Evolutionary conservation across 129 eudicot genomes (phyloP), one percentile per base, ranked within the genome.

Genomic region (Silybum marianum): DNA sequence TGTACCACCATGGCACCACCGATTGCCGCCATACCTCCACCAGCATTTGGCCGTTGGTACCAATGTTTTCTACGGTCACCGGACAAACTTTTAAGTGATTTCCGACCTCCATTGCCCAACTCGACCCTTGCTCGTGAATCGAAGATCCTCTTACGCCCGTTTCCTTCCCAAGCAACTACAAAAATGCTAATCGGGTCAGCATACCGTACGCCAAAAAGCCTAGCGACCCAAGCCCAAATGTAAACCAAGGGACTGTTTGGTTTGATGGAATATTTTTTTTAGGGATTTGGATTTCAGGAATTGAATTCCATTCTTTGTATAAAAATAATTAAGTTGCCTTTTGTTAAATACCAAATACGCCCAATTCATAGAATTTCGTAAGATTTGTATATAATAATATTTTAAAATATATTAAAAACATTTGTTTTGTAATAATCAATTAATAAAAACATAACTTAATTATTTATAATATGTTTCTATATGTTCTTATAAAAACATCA

Each of bases 51-150:
- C 98, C 98, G 66, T 86, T 91, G 84, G 87, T 84, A 76, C 90
- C 90, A 63, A 91, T 85, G 70, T 93, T 91, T 84, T 95, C 97
- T 12, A 95, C 99, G 10, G 86, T 85, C 58, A 95, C 91, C 16
- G 98, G 99, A 75, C 97, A 92, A 81, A 87, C 90, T 82, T 91
- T 88, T 69, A 85, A 73, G 58, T 87, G 83, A 77, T 86, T 86
- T 26, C 97, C 99, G 60, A 95, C 98, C 90, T 95, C 99, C 91
- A 95, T 90, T 21, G 95, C 99, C 98, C 99, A 95, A 88, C 97
- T 93, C 48, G 98, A 91, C 71, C 97, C 98, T n/a, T 88, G 97
- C 54, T 93, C 97, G 54, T 84, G 70, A 83, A 81, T 46, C 58
- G 91, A 84, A 68, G 91, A 74, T 39, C 89, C 90, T 78, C 78